phyloP scores from a whole-genome alignment of 352 stramenopile species.

The Phytophthora citrophthora region DNA sequence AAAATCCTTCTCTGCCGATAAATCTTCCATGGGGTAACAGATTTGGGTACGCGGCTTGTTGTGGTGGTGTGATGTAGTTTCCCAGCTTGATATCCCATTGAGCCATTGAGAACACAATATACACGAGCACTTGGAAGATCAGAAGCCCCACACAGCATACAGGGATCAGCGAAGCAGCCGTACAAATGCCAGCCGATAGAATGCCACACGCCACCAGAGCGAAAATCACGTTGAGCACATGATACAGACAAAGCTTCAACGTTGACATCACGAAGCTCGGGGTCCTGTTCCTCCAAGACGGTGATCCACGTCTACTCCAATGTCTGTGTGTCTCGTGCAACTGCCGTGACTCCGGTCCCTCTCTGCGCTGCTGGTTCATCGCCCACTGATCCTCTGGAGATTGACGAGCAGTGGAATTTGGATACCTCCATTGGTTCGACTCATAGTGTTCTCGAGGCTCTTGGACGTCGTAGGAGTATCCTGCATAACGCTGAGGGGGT shows the following conservation, averaged over 20 bases:
- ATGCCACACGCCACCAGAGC: constrained; percentile 54
- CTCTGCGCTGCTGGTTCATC: constrained; percentile 5
- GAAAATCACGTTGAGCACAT: constrained; percentile 63
- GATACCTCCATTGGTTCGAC: constrained; percentile 14
- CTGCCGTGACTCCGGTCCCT: constrained; percentile 1
- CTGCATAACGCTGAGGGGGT: constrained; percentile 9
- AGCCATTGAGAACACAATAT: constrained; percentile 56
- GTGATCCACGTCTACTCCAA: not conserved
- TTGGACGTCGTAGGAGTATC: not conserved
- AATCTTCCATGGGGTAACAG: constrained; percentile 29
- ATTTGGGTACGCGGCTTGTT: constrained; percentile 47
- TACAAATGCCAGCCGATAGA: constrained; percentile 47
- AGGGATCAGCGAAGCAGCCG: constrained; percentile 54
- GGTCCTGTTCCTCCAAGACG: not conserved
- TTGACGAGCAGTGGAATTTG: not conserved
- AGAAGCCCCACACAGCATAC: constrained; percentile 73
- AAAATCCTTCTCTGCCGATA: constrained; percentile 19
- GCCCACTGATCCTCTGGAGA: constrained; percentile 24
- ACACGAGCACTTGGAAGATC: constrained; percentile 66
- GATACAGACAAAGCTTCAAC: constrained; percentile 59
- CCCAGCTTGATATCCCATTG: constrained; percentile 62
- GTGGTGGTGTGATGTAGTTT: constrained; percentile 40
- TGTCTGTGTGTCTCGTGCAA: not conserved
- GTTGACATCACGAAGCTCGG: constrained; percentile 37
- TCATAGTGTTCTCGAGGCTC: not conserved